Evolutionary conservation across 495 filamentous ascomycete species (phyloP).

Genomic region (Thermothielavioides terrestris): DNA sequence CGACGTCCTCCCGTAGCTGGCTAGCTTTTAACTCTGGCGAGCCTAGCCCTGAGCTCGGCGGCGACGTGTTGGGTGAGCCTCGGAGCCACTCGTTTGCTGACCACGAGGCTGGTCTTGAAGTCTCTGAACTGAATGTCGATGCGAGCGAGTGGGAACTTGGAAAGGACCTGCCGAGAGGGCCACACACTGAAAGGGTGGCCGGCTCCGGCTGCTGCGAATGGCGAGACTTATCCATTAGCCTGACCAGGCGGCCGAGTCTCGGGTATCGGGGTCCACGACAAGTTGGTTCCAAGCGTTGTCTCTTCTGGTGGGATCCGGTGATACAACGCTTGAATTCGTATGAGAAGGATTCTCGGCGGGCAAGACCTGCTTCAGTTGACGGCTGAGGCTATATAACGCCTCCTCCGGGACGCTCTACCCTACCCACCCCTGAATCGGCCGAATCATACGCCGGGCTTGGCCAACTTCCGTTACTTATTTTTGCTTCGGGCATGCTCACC

Average conservation of each 20-base stretch:
- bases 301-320: not conserved
- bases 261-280: not conserved
- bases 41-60: constrained; percentile 15
- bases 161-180: constrained; percentile 11
- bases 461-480: constrained; percentile 1
- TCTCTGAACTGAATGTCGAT: constrained; percentile 16
- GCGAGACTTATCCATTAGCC: constrained; percentile 7
- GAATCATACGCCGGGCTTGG: not conserved
- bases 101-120: constrained; percentile 18
- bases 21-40: constrained; percentile 19
- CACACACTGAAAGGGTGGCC: not conserved
- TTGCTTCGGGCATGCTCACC: constrained; percentile 2
- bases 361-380: not conserved
- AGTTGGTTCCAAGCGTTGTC: not conserved
- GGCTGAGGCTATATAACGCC: constrained; percentile 13
- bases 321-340: not conserved
- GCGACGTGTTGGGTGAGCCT: constrained; percentile 18
- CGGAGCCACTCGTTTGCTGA: constrained; percentile 14
- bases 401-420: not conserved
- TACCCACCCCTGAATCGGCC: not conserved
- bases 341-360: not conserved
- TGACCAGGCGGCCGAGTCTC: not conserved
- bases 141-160: constrained; percentile 22
- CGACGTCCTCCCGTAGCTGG: constrained; percentile 1
- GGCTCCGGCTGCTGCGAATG: not conserved